Evolutionary conservation across 495 filamentous ascomycete genomes (phyloP).

Genomic region (Xylaria bambusicola): DNA sequence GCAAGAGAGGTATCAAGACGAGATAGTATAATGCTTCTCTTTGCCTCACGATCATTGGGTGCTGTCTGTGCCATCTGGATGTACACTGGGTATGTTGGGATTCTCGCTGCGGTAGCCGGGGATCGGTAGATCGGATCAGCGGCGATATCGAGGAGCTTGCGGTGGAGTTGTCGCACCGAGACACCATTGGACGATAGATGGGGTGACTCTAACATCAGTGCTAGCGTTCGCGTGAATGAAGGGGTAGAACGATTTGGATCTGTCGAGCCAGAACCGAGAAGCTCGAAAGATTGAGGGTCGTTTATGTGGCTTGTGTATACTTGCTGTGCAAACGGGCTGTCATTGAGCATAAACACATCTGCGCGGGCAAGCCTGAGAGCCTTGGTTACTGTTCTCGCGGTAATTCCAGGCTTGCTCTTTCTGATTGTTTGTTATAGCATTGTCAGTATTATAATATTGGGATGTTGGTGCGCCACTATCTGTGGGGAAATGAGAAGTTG

Average conservation of each 20-base stretch:
- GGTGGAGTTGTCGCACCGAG: slow-evolving; percentile 13
- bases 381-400: slow-evolving; percentile 10
- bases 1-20: slow-evolving; percentile 1
- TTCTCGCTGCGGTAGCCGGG: not conserved
- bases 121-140: not conserved
- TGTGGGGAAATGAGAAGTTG: too few relatives aligned
- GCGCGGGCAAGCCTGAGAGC: slow-evolving; percentile 5
- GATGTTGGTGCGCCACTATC: too few relatives aligned
- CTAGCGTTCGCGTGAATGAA: slow-evolving; percentile 11
- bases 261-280: slow-evolving; percentile 14
- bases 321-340: slow-evolving; percentile 18
- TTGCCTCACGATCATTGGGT: not conserved
- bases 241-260: not conserved
- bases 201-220: slow-evolving; percentile 12
- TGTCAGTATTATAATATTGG: too few relatives aligned
- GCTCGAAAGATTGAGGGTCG: slow-evolving; percentile 12
- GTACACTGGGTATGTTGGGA: slow-evolving; percentile 8
- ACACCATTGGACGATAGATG: slow-evolving; percentile 3
- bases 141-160: slow-evolving; percentile 13
- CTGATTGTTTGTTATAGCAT: too few relatives aligned
- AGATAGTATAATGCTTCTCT: slow-evolving; percentile 8
- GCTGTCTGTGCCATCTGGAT: slow-evolving; percentile 2
- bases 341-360: slow-evolving; percentile 17
- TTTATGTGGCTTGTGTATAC: not conserved
- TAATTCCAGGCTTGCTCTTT: slow-evolving; percentile 8